phyloP scores from a whole-genome alignment of 2,329 filamentous ascomycete genomes.

The Chaetomium globosum region DNA sequence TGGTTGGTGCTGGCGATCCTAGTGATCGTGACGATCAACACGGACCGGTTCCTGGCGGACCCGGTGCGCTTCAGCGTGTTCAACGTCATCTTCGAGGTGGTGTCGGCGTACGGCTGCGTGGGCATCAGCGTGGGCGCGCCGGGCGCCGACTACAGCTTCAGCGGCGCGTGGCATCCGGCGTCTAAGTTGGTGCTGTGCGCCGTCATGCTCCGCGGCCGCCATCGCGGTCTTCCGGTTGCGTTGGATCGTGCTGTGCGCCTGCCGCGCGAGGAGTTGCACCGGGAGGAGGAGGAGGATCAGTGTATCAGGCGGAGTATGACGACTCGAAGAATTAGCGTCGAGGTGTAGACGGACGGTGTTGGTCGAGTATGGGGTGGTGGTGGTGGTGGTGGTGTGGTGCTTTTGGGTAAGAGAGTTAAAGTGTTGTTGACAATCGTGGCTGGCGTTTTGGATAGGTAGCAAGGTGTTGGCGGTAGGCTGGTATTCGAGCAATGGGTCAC shows the following conservation, averaged over 20 bases:
- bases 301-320: constrained; percentile 46
- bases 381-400: background rate
- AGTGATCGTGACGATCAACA: constrained; percentile 63
- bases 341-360: constrained; percentile 21
- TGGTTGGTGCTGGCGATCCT: constrained; percentile 63
- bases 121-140: constrained; percentile 60
- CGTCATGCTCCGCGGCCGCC: constrained; percentile 59
- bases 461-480: background rate
- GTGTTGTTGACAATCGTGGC: background rate
- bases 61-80: constrained; percentile 60
- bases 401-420: background rate
- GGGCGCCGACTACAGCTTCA: constrained; percentile 56
- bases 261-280: constrained; percentile 43
- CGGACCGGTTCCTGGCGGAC: constrained; percentile 54
- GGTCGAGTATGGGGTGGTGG: background rate
- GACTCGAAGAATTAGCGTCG: constrained; percentile 36
- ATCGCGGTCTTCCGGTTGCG: constrained; percentile 58
- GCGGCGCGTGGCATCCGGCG: constrained; percentile 55
- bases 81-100: constrained; percentile 60
- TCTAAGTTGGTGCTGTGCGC: constrained; percentile 61
- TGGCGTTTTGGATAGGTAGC: background rate
- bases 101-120: constrained; percentile 61
- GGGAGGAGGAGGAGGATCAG: constrained; percentile 48
- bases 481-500: background rate
- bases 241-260: constrained; percentile 57